Evolutionary conservation across 495 filamentous ascomycete genomes (phyloP).

Genomic region (Penicillium subrubescens): DNA sequence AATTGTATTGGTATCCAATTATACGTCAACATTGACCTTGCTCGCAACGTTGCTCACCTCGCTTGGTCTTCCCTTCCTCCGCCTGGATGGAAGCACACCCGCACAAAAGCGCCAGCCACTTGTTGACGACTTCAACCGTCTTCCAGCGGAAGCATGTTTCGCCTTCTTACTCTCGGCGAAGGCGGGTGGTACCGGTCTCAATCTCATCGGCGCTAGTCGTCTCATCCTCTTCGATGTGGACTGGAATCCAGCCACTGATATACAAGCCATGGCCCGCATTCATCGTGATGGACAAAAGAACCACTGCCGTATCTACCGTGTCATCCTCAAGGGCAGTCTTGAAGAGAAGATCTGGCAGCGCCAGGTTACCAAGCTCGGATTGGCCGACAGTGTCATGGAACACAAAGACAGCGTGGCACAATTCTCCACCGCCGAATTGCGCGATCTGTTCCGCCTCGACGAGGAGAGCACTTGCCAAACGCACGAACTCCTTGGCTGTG

Average conservation of each 20-base stretch:
- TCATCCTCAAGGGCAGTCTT: conserved; percentile 70
- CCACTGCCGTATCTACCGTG: conserved; percentile 71
- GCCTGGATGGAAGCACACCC: conserved; percentile 75
- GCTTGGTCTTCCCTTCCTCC: conserved; percentile 65
- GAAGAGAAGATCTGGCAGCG: conserved; percentile 86
- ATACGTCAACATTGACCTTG: conserved; percentile 75
- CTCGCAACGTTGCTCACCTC: conserved; percentile 65
- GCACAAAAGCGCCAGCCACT: conserved; percentile 68
- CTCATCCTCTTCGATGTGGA: conserved; percentile 80
- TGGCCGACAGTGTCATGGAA: conserved; percentile 70
- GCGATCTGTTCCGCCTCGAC: conserved; percentile 72
- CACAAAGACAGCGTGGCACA: conserved; percentile 57
- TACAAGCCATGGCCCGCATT: conserved; percentile 85
- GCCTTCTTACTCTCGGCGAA: conserved; percentile 83
- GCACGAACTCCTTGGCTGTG: conserved; percentile 70
- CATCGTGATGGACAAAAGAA: conserved; percentile 77
- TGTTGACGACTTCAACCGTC: conserved; percentile 76
- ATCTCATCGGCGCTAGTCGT: conserved; percentile 75
- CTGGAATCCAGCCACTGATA: conserved; percentile 82
- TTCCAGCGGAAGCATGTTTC: conserved; percentile 57
- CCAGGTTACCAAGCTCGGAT: conserved; percentile 74
- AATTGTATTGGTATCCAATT: conserved; percentile 80
- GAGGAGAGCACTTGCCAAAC: conserved; percentile 59
- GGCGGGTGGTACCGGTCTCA: conserved; percentile 73
- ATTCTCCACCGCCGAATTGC: conserved; percentile 70